Evolutionary conservation across 495 filamentous ascomycete genomes (phyloP).

Genomic region (Pyronema omphalodes): DNA sequence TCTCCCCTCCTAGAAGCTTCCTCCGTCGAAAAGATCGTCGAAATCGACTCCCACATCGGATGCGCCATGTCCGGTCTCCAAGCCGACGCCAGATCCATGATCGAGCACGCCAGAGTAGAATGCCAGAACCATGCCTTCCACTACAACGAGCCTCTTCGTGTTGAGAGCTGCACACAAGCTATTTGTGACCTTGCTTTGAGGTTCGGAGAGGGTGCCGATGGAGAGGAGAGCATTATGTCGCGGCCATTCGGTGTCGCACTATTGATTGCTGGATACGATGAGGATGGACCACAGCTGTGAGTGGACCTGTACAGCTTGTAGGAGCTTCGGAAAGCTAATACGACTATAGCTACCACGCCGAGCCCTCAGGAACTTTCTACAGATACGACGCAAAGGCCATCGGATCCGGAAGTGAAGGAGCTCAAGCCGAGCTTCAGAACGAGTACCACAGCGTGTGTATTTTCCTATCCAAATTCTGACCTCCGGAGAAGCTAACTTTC

Average conservation of each 20-base stretch:
- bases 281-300: constrained; percentile 84
- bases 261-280: constrained; percentile 90
- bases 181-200: constrained; percentile 93
- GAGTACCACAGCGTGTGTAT: constrained; percentile 69
- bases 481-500: constrained; percentile 7
- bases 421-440: constrained; percentile 93
- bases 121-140: constrained; percentile 91
- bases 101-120: constrained; percentile 96
- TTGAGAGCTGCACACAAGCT: constrained; percentile 95
- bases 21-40: constrained; percentile 97
- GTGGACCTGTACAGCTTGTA: constrained; percentile 19
- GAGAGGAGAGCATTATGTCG: constrained; percentile 96
- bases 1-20: constrained; percentile 90
- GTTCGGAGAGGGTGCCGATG: constrained; percentile 93
- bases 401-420: constrained; percentile 86
- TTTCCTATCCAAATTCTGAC: background rate
- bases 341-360: constrained; percentile 64
- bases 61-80: constrained; percentile 97
- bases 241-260: constrained; percentile 92
- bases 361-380: constrained; percentile 95
- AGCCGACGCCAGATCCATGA: constrained; percentile 86
- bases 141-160: constrained; percentile 81
- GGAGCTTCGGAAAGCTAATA: background rate
- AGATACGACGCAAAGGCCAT: constrained; percentile 98
- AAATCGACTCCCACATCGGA: constrained; percentile 95